Percentiles rank a stretch among this genome's conserved stretches.
Evolutionary conservation across 1,139 yeast species (phyloP).

Genomic region (Nadsonia starkeyi-henricii): DNA sequence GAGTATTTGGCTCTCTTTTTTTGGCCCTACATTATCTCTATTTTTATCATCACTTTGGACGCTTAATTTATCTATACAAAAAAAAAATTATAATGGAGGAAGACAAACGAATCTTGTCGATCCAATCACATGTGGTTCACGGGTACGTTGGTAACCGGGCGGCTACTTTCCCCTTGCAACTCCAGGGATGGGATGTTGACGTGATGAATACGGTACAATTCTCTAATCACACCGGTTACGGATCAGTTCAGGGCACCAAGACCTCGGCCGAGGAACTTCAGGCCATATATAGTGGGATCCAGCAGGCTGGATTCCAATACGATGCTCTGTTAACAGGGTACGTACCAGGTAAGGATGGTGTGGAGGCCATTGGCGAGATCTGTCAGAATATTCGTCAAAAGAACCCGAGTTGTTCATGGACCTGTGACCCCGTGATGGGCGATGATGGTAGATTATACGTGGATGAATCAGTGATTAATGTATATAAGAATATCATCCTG

Average conservation of each 20-base stretch:
- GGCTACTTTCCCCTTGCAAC: slow-evolving; percentile 66
- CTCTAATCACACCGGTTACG: slow-evolving; percentile 75
- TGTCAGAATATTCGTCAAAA: slow-evolving; percentile 20
- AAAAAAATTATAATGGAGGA: too few species aligned
- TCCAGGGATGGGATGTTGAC: slow-evolving; percentile 75
- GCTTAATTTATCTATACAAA: too few species aligned
- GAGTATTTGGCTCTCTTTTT: too few species aligned
- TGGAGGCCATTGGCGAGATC: slow-evolving; percentile 35
- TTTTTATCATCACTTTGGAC: too few species aligned
- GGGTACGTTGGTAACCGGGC: slow-evolving; percentile 81
- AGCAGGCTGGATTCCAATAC: slow-evolving; percentile 32
- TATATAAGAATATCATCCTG: slow-evolving; percentile 43
- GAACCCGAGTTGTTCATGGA: slow-evolving; percentile 31
- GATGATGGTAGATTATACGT: slow-evolving; percentile 81
- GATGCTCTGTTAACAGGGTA: slow-evolving; percentile 62
- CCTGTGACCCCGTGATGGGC: slow-evolving; percentile 89
- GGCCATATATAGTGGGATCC: slow-evolving; percentile 35
- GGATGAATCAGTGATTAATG: slow-evolving; percentile 48
- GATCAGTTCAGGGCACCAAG: slow-evolving; percentile 34
- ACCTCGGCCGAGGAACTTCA: slow-evolving; percentile 29
- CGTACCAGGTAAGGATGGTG: slow-evolving; percentile 43
- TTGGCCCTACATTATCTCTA: too few species aligned
- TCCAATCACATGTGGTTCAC: slow-evolving; percentile 75
- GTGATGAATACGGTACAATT: slow-evolving; percentile 65
- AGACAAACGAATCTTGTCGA: slow-evolving; percentile 29